phyloP scores from a whole-genome alignment of 1,139 yeast genomes.

The Yamadazyma buinensis region DNA sequence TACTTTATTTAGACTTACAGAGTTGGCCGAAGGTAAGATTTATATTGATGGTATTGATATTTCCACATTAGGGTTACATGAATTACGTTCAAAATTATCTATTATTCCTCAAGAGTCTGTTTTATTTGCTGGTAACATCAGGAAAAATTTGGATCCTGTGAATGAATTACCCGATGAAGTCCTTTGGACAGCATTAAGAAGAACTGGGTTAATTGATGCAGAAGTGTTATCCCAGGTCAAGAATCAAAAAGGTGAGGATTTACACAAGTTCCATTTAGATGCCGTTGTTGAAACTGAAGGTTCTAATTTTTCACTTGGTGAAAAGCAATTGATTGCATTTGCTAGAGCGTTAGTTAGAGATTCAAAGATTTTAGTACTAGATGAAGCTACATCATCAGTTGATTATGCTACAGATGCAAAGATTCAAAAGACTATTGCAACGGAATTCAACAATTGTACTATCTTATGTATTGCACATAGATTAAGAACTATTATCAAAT shows the following conservation, averaged over 20 bases:
- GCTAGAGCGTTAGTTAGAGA: constrained; percentile 73
- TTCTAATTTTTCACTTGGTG: constrained; percentile 70
- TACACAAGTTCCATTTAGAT: constrained; percentile 65
- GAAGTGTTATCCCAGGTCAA: constrained; percentile 22
- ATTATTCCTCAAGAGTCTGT: constrained; percentile 46
- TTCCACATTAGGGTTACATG: constrained; percentile 30
- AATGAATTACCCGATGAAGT: constrained; percentile 32
- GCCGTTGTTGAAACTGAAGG: constrained; percentile 71
- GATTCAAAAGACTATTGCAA: constrained; percentile 61
- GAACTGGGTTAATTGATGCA: constrained; percentile 39
- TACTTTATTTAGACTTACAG: constrained; percentile 61
- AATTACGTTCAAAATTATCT: constrained; percentile 30
- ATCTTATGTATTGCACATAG: constrained; percentile 80
- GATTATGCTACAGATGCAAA: constrained; percentile 72
- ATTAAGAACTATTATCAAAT: constrained; percentile 60
- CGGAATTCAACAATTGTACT: constrained; percentile 63
- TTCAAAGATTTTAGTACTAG: constrained; percentile 63
- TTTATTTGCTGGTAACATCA: constrained; percentile 36
- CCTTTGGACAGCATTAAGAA: constrained; percentile 42
- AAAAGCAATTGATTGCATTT: constrained; percentile 68
- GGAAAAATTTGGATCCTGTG: constrained; percentile 42
- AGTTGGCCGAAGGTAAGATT: constrained; percentile 49
- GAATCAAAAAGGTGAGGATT: constrained; percentile 25
- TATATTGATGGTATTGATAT: constrained; percentile 61
- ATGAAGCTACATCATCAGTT: constrained; percentile 81